These are phyloP conservation scores for Stagonosporopsis tanaceti DNA, from an alignment of 2,329 filamentous ascomycete species.

Conservation along the genomic window DNA sequence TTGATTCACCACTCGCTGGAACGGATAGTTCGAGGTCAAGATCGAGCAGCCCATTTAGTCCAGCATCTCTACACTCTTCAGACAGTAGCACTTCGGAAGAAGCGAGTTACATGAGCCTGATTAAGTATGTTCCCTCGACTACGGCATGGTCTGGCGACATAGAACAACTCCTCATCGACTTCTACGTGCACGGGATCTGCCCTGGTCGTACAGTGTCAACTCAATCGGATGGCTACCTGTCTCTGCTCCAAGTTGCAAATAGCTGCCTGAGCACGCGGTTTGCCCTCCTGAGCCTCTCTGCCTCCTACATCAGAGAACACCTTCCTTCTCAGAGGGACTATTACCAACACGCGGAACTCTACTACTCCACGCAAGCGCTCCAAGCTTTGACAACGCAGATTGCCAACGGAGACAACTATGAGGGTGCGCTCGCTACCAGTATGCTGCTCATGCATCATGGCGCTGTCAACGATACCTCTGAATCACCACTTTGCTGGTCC, in stretches of 20 bases:
- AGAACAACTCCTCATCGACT: conserved; percentile 41
- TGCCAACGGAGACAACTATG: conserved; percentile 35
- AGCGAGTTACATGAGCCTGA: conserved; percentile 33
- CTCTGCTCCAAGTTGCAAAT: conserved; percentile 34
- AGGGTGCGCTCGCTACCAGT: conserved; percentile 43
- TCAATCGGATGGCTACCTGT: conserved; percentile 39
- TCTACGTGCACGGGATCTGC: conserved; percentile 44
- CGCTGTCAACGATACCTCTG: conserved; percentile 34
- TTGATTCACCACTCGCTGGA: conserved; percentile 37
- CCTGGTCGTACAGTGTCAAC: conserved; percentile 40
- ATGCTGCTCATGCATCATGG: conserved; percentile 47
- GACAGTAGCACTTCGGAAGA: conserved; percentile 39
- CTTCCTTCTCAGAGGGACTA: conserved; percentile 37
- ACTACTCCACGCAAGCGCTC: conserved; percentile 44
- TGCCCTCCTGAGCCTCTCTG: conserved; percentile 43
- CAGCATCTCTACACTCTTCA: conserved; percentile 34
- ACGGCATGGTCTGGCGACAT: conserved; percentile 33
- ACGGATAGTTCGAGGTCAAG: conserved; percentile 33
- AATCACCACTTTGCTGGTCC: conserved; percentile 44
- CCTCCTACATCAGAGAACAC: conserved; percentile 44
- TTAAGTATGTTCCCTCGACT: conserved; percentile 40
- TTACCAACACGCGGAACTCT: conserved; percentile 43
- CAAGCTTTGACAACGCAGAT: conserved; percentile 41
- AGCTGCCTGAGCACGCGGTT: conserved; percentile 41
- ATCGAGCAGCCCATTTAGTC: conserved; percentile 39